These are phyloP conservation scores for Barnettozyma wickerhamii DNA, from an alignment of 805 yeast genomes.

Conservation along the genomic window DNA sequence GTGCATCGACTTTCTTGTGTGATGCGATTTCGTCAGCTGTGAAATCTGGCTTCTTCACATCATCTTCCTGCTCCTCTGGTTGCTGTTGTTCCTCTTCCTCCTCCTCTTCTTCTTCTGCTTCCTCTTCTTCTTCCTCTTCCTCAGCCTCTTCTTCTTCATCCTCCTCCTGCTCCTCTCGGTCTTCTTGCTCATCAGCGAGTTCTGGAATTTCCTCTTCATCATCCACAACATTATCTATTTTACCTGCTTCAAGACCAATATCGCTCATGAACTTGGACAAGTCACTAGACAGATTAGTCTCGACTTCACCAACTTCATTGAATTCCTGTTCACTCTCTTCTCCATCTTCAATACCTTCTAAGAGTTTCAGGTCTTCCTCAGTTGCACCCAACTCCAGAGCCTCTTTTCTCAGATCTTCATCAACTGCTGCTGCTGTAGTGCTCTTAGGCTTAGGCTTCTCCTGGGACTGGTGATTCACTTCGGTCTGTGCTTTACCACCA, in stretches of 20 bases:
- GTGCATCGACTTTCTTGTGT: conserved; percentile 28
- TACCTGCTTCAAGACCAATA: conserved; percentile 52
- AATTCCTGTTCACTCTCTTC: conserved; percentile 38
- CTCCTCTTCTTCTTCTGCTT: conserved; percentile 16
- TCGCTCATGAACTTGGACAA: conserved; percentile 58
- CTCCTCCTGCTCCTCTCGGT: conserved; percentile 23
- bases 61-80: conserved; percentile 18
- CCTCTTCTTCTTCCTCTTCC: conserved; percentile 26
- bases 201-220: conserved; percentile 38
- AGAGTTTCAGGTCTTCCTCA: conserved; percentile 68
- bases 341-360: conserved; percentile 53
- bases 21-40: conserved; percentile 21
- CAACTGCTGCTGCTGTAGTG: conserved; percentile 4
- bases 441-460: conserved; percentile 1
- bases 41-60: conserved; percentile 13
- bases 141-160: conserved; percentile 27
- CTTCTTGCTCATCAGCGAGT: conserved; percentile 30
- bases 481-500: no score
- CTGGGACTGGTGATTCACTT: no score
- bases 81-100: conserved; percentile 18
- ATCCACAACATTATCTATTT: conserved; percentile 29
- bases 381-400: conserved; percentile 83
- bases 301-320: conserved; percentile 27
- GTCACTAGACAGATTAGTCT: conserved; percentile 46
- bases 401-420: conserved; percentile 52